Evolutionary conservation across 1,284 basidiomycete species (phyloP), one percentile per base, ranked within the genome.

Genomic region (Leucoagaricus sp.): DNA sequence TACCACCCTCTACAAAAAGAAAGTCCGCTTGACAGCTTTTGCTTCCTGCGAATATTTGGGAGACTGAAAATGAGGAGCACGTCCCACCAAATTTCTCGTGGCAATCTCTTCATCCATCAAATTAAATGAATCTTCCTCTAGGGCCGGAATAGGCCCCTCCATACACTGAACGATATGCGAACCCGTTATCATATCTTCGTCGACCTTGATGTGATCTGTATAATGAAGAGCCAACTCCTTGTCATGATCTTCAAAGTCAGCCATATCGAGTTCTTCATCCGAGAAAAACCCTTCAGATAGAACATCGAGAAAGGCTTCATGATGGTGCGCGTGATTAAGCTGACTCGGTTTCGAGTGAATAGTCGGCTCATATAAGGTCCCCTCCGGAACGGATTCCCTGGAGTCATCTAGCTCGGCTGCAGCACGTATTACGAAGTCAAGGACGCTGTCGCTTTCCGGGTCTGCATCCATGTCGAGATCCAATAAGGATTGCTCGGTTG

Each of bases 261-360:
- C 38, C 40, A 55, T 44, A 28, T 55, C 31, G 23, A 49, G 34
- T 15, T 45, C 54, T 19, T 44, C 54, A 40, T 47, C 55, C 31
- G 19, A 50, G n/a, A 3, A 46, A 29, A 40, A 12, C n/a, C 19
- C 42, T 21, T 51, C 55, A 29, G 55, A 51, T 57, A 51, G 42
- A 46, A 57, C 25, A 29, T 57, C 42, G n/a, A 50, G 17, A 25
- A 57, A 50, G 6, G 23, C 42, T 9, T 44, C 42, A 28, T 46
- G 49, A 42, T 26, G n/a, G 8, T 25, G 26, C 36, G 44, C 23
- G 31, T 46, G 55, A 51, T 28, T 42, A 19, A 10, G 17, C 36
- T n/a, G 6, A 41, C 40, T 38, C 36, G 48, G n/a, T 4, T 15
- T 31, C 26, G 31, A 19, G 25, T n/a, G n/a, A 25, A 38, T 17